Base-by-base conservation (phyloP, 2,329 filamentous ascomycete species). In the Aureobasidium leucospermi region DNA sequence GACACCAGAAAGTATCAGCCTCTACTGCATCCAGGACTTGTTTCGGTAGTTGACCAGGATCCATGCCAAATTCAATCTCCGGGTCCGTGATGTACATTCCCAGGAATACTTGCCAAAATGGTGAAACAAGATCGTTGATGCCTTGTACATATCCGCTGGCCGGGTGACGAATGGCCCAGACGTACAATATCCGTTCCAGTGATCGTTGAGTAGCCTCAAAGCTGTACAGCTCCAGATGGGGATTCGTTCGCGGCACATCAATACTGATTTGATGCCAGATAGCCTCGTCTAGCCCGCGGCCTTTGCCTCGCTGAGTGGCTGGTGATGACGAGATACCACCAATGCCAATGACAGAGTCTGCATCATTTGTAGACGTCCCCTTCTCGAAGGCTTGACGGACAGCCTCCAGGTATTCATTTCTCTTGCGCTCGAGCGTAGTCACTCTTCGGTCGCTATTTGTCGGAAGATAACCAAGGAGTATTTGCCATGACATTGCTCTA, bases 181-280 rank as follows among this genome's bases (percentile, higher is more conserved):
- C 84, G 71, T 99, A 99, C 19, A 99, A 76, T 66, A 99, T 97
- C 51, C 93, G 85, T 74, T 99, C 95, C 13, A 99, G 77, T 1
- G 91, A 96, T 58, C 92, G 81, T 71, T 99, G 94, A 0, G 95
- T 99, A 4, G 93, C 93, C 74, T 97, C 93, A 70, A 96, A 97
- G 65, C 90, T 84, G 75, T 99, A 99, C 0, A 99, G 81, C 66
- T 95, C 89, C 58, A 99, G 87, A 73, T 97, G 94, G 10, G 94
- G 94, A 70, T 96, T 97, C 4, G 94, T 99, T 53, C 94, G 85
- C 2, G 94, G 94, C 23, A 97, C 90, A 70, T 99, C 94, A 69
- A 99, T 99, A 74, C 91, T 96, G 75, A 99, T 97, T 71, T 99
- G 94, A 76, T 99, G 94, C 94, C 94, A 99, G 61, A 99, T 86